Base-by-base conservation (phyloP, 2,329 filamentous ascomycete species). In the Ascochyta viciae-villosae region DNA sequence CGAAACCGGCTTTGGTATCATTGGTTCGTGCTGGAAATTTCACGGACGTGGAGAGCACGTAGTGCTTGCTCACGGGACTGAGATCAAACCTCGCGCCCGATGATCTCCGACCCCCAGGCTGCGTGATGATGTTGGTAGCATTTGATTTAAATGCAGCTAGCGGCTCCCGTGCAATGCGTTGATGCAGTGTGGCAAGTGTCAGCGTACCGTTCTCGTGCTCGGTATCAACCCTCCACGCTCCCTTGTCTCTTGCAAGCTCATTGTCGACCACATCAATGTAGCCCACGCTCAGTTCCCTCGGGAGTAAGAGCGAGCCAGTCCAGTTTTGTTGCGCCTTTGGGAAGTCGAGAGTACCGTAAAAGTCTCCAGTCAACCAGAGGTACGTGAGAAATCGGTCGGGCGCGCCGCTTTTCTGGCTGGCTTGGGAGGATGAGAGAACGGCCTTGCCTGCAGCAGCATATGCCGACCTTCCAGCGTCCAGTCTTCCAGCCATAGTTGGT, bases 391-490 rank as follows among this genome's bases (percentile, higher is more conserved):
- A 80, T 4, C 78, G 73, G 55, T 80, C 77, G 1, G 77, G 74
- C 0, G 76, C 73, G 19, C 71, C 75, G 38, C 74, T 77, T 50
- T 70, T 73, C 39, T 65, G 57, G 6, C 76, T 78, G 2, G 77
- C 74, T 49, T 72, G 61, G 1, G 77, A 78, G 7, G 71, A 70
- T 0, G 76, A 68, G 1, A 75, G 76, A 0, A 80, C 53, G 12
- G 72, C 59, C 60, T 80, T 80, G 3, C 78, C 78, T 13, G 77
- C 77, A 3, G 78, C 78, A 10, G 78, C 78, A 57, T 80, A 80
- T 4, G 77, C 77, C 0, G 74, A 78, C 3, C 62, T 58, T 9
- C 78, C 78, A 65, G 74, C 78, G 48, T 80, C 78, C 1, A 80
- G 61, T 26, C 71, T 73, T 1, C 78, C 78, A 2, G 75, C 75